Conservation (phyloP, 345 rosid species). For the Camelina sativa region DNA sequence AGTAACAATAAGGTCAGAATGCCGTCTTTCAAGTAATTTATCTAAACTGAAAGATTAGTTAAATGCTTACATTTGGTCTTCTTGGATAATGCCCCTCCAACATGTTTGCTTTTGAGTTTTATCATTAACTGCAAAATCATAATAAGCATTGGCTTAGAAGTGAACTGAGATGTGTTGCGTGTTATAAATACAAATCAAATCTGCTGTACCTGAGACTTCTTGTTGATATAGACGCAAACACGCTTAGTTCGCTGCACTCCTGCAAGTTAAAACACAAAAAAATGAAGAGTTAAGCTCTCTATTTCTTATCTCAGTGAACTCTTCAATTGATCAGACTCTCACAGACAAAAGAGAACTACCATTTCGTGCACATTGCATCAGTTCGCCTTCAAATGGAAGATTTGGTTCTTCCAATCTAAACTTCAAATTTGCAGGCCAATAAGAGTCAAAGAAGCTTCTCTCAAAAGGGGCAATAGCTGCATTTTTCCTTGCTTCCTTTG, state of each 20-base stretch:
- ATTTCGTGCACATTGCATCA: constrained; percentile 43
- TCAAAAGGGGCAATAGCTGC: constrained; percentile 86
- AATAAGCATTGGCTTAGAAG: constrained; percentile 27
- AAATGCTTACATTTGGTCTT: constrained; percentile 43
- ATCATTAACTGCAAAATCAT: constrained; percentile 40
- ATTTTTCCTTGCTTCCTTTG: constrained; percentile 84
- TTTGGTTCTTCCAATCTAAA: constrained; percentile 38
- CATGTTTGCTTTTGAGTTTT: constrained; percentile 50
- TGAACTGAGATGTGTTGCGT: constrained; percentile 22
- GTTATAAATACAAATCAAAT: constrained; percentile 17
- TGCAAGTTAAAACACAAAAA: constrained; percentile 27
- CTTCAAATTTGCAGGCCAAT: constrained; percentile 48
- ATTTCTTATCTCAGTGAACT: constrained; percentile 22
- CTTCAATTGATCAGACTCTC: not conserved
- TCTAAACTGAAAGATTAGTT: constrained; percentile 12
- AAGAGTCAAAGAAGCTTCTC: constrained; percentile 58
- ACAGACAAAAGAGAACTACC: constrained; percentile 37
- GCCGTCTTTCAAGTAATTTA: constrained; percentile 15
- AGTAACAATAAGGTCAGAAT: constrained; percentile 26
- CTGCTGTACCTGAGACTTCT: constrained; percentile 45
- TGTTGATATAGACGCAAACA: constrained; percentile 43
- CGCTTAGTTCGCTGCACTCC: constrained; percentile 44
- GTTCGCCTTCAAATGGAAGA: constrained; percentile 44
- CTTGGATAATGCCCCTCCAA: constrained; percentile 49
- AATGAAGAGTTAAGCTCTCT: constrained; percentile 22